These are phyloP conservation scores for Capsicum chinense DNA, from an alignment of 257 asterid species.

Conservation along the genomic window DNA sequence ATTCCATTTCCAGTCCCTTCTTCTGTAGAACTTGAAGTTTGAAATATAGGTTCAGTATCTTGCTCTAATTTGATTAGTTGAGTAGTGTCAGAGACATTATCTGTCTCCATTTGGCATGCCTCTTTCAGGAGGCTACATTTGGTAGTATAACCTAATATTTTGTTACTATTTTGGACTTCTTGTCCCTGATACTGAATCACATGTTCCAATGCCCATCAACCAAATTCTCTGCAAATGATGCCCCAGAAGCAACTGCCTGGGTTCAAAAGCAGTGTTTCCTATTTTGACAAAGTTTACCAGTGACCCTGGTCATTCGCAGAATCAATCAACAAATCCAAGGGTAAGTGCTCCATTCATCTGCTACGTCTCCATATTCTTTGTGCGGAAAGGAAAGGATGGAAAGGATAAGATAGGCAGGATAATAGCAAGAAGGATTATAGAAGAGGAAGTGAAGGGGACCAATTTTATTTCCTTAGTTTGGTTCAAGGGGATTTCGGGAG, in stretches of 20 bases:
- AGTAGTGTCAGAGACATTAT: not conserved
- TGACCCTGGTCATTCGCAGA: conserved; percentile 17
- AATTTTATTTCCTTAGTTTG: not conserved
- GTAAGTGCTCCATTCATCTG: not conserved
- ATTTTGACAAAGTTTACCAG: not conserved
- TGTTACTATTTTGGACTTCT: not conserved
- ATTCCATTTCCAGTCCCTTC: not conserved
- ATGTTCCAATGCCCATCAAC: not conserved
- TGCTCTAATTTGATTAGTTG: not conserved
- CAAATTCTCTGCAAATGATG: conserved; percentile 17
- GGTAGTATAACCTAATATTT: not conserved
- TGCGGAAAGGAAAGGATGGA: not conserved
- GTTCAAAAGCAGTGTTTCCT: not conserved
- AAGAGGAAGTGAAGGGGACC: conserved; percentile 16
- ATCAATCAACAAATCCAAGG: not conserved
- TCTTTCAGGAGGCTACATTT: conserved; percentile 11
- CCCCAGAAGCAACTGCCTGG: not conserved
- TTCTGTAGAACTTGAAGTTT: not conserved
- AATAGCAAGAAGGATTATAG: not conserved
- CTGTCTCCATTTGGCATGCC: not conserved
- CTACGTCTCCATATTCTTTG: not conserved
- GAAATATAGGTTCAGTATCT: conserved; percentile 6
- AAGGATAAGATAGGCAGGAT: not conserved
- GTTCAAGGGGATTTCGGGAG: not conserved
- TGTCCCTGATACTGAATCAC: not conserved